phyloP scores from a whole-genome alignment of 768 basidiomycete species.

The Ramaria sp. region DNA sequence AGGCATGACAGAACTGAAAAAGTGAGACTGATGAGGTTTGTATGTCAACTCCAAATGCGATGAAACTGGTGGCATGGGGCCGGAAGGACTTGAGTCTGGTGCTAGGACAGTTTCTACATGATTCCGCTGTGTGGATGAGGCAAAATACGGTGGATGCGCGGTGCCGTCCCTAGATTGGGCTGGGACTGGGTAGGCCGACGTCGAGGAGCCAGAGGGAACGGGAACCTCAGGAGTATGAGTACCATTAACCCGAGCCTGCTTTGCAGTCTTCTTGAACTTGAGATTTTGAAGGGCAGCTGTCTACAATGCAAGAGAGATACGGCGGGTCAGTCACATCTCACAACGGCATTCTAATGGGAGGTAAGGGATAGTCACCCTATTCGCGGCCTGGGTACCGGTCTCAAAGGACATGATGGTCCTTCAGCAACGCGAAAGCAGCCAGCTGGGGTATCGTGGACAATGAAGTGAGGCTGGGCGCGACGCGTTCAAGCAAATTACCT shows the following conservation, averaged over 20 bases:
- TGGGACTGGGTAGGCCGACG: constrained; percentile 25
- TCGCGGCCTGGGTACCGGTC: background rate
- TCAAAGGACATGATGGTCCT: background rate
- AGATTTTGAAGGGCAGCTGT: constrained; percentile 35
- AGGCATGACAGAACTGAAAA: constrained; percentile 33
- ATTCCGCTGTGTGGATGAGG: constrained; percentile 30
- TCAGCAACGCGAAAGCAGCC: background rate
- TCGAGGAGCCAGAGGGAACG: constrained; percentile 11
- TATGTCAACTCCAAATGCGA: constrained; percentile 22
- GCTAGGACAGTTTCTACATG: constrained; percentile 53
- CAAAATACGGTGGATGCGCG: constrained; percentile 51
- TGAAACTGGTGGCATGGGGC: constrained; percentile 12
- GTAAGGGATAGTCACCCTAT: constrained; percentile 4
- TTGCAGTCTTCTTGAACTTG: constrained; percentile 35
- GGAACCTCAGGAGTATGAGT: constrained; percentile 7
- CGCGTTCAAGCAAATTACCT: no score
- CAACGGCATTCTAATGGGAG: background rate
- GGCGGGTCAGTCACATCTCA: background rate
- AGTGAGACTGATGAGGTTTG: constrained; percentile 30
- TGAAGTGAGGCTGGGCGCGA: no score
- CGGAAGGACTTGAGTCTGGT: constrained; percentile 62
- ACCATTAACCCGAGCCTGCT: constrained; percentile 17
- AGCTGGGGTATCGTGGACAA: background rate
- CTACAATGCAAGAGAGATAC: constrained; percentile 16
- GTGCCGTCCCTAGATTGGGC: constrained; percentile 71